Base-by-base conservation (phyloP, 2,329 filamentous ascomycete species). In the Xylariaceae sp. region DNA sequence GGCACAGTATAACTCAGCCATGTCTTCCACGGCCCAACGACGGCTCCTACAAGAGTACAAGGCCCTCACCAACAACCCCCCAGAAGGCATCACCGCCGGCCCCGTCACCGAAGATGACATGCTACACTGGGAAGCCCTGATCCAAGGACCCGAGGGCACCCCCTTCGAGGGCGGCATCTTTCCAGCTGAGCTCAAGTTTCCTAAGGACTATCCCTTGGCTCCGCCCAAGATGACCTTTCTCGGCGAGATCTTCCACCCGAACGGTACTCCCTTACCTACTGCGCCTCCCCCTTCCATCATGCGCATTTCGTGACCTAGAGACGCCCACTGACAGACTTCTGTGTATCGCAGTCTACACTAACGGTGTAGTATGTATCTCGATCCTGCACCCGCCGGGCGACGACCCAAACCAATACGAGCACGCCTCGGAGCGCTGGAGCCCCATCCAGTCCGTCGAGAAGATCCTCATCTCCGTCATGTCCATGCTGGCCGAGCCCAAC, bases 401-500 rank as follows among this genome's bases (percentile, higher is more conserved):
- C 72, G 92, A 97, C 71, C 94, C 94, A 47, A 96, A 96, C 74
- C 91, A 96, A 75, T 97, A 97, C 78, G 92, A 97, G 71, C 89
- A 92, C 62, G 92, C 94, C 7, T 90, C 87, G 1, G 94, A 97
- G 75, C 85, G 92, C 56, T 97, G 92, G 92, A 92, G 87, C 27
- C 92, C 92, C 11, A 96, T 97, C 55, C 94, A 97, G 74, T 94
- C 87, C 52, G 92, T 96, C 59, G 94, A 97, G 74, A 97, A 96
- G 77, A 97, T 97, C 60, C 77, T 97, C 59, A 90, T 97, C 50
- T 90, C 85, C 42, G 92, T 97, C 53, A 97, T 97, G 87, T 96
- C 90, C 71, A 97, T 97, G 91, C 81, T 97, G 41, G 91, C 91
- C 1, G 91, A 96, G 72, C 91, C 92, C 52, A 97, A 97, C 70